These are phyloP conservation scores for Wickerhamomyces bovis DNA, from an alignment of 805 yeast species.

Conservation along the genomic window DNA sequence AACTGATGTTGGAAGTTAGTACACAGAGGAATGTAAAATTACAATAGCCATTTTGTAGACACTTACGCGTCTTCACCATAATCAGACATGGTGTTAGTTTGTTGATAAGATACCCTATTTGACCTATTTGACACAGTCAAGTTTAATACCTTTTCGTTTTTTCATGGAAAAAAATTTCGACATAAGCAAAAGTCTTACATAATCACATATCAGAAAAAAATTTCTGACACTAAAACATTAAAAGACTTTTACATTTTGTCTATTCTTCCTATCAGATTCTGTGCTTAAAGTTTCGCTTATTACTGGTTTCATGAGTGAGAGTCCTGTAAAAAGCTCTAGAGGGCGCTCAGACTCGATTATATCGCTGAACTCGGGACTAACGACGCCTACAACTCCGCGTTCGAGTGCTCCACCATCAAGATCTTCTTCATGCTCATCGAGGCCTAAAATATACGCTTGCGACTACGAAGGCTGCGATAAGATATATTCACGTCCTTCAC, in stretches of 20 bases:
- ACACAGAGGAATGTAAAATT: not conserved
- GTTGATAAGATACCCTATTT: not conserved
- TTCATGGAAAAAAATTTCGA: not conserved
- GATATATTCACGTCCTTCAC: slow-evolving; percentile 73
- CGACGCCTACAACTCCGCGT: not conserved
- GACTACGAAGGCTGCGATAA: slow-evolving; percentile 62
- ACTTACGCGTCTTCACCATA: slow-evolving; percentile 45
- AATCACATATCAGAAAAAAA: too few species aligned
- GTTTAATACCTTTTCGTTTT: not conserved
- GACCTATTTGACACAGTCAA: not conserved
- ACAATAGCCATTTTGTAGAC: not conserved
- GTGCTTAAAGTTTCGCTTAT: too few species aligned
- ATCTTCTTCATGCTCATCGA: slow-evolving; percentile 27
- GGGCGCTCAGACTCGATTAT: not conserved
- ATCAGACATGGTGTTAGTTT: slow-evolving; percentile 40
- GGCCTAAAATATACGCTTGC: slow-evolving; percentile 63
- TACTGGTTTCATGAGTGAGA: not conserved
- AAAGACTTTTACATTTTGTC: too few species aligned
- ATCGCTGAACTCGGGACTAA: not conserved
- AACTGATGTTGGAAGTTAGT: slow-evolving; percentile 26
- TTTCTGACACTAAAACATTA: too few species aligned
- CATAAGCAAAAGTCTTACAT: not conserved
- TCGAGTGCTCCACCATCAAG: slow-evolving; percentile 2
- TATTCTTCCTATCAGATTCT: too few species aligned
- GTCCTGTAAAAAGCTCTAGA: not conserved